Base-by-base conservation (phyloP, 768 basidiomycete species). In the Hericium erinaceus region DNA sequence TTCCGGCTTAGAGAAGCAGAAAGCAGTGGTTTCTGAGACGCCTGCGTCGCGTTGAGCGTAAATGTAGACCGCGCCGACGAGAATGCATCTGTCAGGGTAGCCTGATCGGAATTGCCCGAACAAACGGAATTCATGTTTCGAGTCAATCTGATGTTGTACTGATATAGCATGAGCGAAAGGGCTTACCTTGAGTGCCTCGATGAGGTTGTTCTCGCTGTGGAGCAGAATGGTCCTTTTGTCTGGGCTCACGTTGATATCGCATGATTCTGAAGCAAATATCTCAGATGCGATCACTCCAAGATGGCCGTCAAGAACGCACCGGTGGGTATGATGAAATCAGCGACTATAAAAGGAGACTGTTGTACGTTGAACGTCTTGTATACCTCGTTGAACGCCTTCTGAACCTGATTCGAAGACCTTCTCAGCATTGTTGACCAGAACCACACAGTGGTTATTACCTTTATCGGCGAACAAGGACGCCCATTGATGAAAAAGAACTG, bases 221-320 rank as follows among this genome's bases (percentile, higher is more conserved):
- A 99, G 66, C 53, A 97, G 85, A 39, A 98, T 88, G 0, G 92
- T 95, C n/a, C 95, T 80, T 67, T 98, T 99, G 73, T 98, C 97
- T 0, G 97, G 95, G 60, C 85, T 91, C 58, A 98, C 89, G 60
- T 99, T 99, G 65, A 99, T 84, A 66, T 99, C 97, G 64, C 83
- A 90, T 0, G 82, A 75, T 57, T 84, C 92, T 94, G 60, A 6
- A 52, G 15, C 7, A 48, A 11, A 24, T 15, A 33, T 24, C 15
- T 50, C 18, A 55, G 26, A 58, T 50, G 16, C 18, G n/a, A n/a
- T 46, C 44, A 46, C 44, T 24, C 22, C 40, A 49, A 38, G 49
- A 28, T 55, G 38, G 33, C 33, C 33, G 33, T 20, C 16, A 57
- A 9, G 24, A 37, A 11, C 28, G 70, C 83, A 92, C 92, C 78